These are phyloP conservation scores for Solanum medicagineum DNA, from an alignment of 257 asterid genomes.

Conservation along the genomic window DNA sequence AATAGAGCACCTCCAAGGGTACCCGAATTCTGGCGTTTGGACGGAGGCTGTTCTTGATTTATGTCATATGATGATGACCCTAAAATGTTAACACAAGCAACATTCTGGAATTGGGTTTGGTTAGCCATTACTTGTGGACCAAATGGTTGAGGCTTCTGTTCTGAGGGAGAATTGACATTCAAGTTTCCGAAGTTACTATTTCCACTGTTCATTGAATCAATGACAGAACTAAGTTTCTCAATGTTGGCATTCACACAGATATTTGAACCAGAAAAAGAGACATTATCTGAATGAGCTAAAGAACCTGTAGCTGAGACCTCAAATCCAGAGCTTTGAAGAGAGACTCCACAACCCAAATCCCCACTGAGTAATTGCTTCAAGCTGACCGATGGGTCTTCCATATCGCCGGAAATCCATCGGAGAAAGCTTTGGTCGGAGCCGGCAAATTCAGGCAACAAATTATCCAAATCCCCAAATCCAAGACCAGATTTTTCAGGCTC, in stretches of 20 bases:
- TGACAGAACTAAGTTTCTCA: constrained; percentile 7
- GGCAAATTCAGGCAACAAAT: constrained; percentile 22
- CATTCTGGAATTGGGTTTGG: constrained; percentile 9
- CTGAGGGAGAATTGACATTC: constrained; percentile 1
- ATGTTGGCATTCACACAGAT: not conserved
- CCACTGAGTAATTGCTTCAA: constrained; percentile 13
- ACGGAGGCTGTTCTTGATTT: constrained; percentile 18
- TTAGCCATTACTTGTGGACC: not conserved
- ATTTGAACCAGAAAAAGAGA: constrained; percentile 1
- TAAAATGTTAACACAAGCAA: not conserved
- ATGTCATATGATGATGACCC: not conserved
- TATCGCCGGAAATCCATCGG: constrained; percentile 26
- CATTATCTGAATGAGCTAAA: not conserved
- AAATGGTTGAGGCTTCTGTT: constrained; percentile 1
- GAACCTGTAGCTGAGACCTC: constrained; percentile 8
- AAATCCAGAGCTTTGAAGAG: constrained; percentile 5
- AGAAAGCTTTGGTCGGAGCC: constrained; percentile 24
- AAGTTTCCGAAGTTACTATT: not conserved
- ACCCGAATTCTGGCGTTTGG: constrained; percentile 24
- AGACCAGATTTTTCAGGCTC: constrained; percentile 18
- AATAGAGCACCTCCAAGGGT: not conserved
- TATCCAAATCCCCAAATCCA: constrained; percentile 40
- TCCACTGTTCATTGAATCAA: not conserved
- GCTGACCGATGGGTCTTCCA: constrained; percentile 15
- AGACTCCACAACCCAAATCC: constrained; percentile 9